A percentile compares a stretch with the other conserved stretches of the same genome.
These are phyloP conservation scores for Pestalotiopsis sp. DNA, from an alignment of 2,329 filamentous ascomycete species.

Conservation along the genomic window DNA sequence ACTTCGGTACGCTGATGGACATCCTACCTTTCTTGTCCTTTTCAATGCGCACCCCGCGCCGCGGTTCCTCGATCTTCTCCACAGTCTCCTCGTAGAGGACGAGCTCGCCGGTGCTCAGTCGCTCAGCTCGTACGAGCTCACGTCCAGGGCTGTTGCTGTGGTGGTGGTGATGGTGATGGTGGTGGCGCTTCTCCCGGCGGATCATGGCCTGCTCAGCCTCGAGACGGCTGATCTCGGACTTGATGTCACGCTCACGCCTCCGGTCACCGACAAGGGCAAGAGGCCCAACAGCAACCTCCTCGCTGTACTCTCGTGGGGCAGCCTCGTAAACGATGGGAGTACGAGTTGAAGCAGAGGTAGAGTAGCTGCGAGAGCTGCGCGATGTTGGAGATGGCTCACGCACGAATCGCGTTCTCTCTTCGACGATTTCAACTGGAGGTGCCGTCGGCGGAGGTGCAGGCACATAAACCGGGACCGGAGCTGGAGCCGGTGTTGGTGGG, in stretches of 20 bases:
- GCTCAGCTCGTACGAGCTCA: conserved; percentile 59
- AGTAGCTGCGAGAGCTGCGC: conserved; percentile 35
- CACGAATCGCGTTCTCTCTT: conserved; percentile 43
- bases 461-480: conserved; percentile 18
- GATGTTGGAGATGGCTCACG: conserved; percentile 51
- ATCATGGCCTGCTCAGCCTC: conserved; percentile 59
- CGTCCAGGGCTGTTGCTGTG: conserved; percentile 47
- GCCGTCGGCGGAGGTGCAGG: conserved; percentile 18
- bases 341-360: conserved; percentile 37
- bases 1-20: conserved; percentile 78
- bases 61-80: conserved; percentile 56
- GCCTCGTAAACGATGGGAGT: conserved; percentile 44
- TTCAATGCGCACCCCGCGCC: conserved; percentile 70
- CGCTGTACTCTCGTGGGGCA: conserved; percentile 35
- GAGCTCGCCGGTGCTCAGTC: conserved; percentile 62
- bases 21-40: conserved; percentile 97
- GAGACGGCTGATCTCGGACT: conserved; percentile 71
- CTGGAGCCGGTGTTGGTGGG: conserved; percentile 1
- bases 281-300: conserved; percentile 38
- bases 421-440: conserved; percentile 13
- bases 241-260: conserved; percentile 64
- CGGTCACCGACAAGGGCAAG: conserved; percentile 43
- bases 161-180: conserved; percentile 29
- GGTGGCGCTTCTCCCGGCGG: conserved; percentile 18
- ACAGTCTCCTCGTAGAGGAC: conserved; percentile 65